These are phyloP conservation scores for Juncus inflexus DNA, from an alignment of 176 grass and related monocot genomes.

Conservation along the genomic window DNA sequence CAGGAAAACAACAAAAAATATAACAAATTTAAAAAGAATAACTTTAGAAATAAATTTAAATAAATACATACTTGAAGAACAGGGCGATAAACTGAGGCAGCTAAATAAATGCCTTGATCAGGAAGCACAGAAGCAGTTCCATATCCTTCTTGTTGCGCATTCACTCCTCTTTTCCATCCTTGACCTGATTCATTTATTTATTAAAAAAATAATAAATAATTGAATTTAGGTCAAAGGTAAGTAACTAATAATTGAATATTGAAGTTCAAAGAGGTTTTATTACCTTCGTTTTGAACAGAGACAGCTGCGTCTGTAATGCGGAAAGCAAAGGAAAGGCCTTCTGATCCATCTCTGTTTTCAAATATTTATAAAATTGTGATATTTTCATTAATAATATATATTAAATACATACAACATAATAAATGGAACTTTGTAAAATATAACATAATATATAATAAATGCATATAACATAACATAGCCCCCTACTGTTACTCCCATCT, in stretches of 20 bases:
- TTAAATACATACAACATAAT: too few species aligned
- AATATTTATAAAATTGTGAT: conserved; percentile 9
- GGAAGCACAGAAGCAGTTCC: conserved; percentile 77
- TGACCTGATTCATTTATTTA: conserved; percentile 39
- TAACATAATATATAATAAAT: background rate
- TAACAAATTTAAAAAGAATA: background rate
- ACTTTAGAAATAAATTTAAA: too few species aligned
- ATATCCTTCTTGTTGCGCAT: conserved; percentile 89
- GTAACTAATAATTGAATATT: conserved; percentile 21
- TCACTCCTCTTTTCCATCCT: conserved; percentile 85
- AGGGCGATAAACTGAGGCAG: conserved; percentile 93
- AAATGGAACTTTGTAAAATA: too few species aligned
- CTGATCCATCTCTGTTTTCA: conserved; percentile 83
- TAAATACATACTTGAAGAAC: conserved; percentile 60
- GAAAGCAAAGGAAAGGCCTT: conserved; percentile 97
- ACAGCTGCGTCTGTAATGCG: conserved; percentile 83
- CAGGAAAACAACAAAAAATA: background rate
- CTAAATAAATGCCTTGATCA: conserved; percentile 97
- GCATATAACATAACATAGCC: background rate
- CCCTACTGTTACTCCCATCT: too few species aligned
- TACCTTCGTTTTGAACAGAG: conserved; percentile 60
- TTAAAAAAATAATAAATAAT: conserved; percentile 22
- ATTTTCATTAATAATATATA: too few species aligned
- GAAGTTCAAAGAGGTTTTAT: background rate
- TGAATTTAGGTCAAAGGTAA: conserved; percentile 5